Evolutionary conservation across 2,329 filamentous ascomycete species (phyloP).

Genomic region (Calonectria montana): DNA sequence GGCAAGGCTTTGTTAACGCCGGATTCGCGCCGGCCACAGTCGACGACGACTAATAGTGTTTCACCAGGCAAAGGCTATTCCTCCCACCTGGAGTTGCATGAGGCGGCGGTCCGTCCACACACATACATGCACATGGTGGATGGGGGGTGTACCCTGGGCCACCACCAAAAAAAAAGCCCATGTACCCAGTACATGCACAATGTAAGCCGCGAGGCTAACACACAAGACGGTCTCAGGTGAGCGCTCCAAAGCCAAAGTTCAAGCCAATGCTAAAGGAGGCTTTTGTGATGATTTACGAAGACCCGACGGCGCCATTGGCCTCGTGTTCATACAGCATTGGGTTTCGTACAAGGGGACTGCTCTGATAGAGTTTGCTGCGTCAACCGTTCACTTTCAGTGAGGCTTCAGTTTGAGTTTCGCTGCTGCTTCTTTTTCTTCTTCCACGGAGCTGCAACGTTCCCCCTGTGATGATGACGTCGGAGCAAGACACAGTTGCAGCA

Average conservation of each 20-base stretch:
- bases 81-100: slow-evolving; percentile 19
- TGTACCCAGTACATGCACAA: slow-evolving; percentile 36
- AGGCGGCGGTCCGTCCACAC: slow-evolving; percentile 15
- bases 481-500: not conserved
- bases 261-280: slow-evolving; percentile 26
- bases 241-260: slow-evolving; percentile 22
- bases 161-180: slow-evolving; percentile 16
- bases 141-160: slow-evolving; percentile 25
- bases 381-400: slow-evolving; percentile 31
- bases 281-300: slow-evolving; percentile 18
- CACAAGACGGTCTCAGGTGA: slow-evolving; percentile 24
- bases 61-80: slow-evolving; percentile 28
- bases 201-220: slow-evolving; percentile 17
- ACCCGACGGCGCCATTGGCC: slow-evolving; percentile 26
- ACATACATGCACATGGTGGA: not conserved
- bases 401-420: not conserved
- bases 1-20: slow-evolving; percentile 6
- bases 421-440: not conserved
- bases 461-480: slow-evolving; percentile 6
- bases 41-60: slow-evolving; percentile 26
- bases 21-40: slow-evolving; percentile 16
- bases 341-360: slow-evolving; percentile 28
- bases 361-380: slow-evolving; percentile 34
- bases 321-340: slow-evolving; percentile 28
- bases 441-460: not conserved